Evolutionary conservation across 306 rosid genomes (phyloP), one percentile per base, ranked within the genome.

Genomic region (Vicia sativa): DNA sequence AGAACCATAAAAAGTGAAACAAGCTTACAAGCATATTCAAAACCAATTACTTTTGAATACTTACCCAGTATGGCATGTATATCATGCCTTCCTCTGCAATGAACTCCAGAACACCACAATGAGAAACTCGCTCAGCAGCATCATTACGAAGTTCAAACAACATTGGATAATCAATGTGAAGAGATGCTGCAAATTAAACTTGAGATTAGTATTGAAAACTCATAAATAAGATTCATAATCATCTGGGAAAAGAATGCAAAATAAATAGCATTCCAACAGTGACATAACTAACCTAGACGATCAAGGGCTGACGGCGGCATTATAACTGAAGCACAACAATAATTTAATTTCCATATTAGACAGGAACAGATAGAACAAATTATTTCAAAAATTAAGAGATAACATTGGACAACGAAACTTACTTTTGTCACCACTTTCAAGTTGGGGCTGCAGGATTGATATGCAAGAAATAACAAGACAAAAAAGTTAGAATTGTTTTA

Each of bases 231-330:
- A 49, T 6, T 18, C 18, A 15, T 8, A 39, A 29, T 42, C 48
- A 34, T 38, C 48, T 2, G 14, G 61, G 39, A 63, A 35, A 41
- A 7, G 25, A 64, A 14, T 8, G 29, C 19, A 39, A 49, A 54
- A 77, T 15, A 37, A 5, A 43, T 12, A 59, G 41, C 4, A 39
- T 25, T 10, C 64, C 23, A 73, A 65, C 56, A 48, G 54, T 11
- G 25, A 70, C 76, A 57, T 16, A 62, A 88, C 99, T 84, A 77
- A 95, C 99, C 99, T 21, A 95, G 91, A 52, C 96, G 99, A 66
- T 95, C 99, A 73, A 95, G 96, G 77, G 99, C 99, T 6, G 97
- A 95, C 58, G 99, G 97, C 71, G 99, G 99, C 99, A 95, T 95
- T 82, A 95, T 95, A 78, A 95, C 99, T 90, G 95, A 60, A 76